phyloP scores from a whole-genome alignment of 164 flowering plant species.

The Aristolochia fimbriata region DNA sequence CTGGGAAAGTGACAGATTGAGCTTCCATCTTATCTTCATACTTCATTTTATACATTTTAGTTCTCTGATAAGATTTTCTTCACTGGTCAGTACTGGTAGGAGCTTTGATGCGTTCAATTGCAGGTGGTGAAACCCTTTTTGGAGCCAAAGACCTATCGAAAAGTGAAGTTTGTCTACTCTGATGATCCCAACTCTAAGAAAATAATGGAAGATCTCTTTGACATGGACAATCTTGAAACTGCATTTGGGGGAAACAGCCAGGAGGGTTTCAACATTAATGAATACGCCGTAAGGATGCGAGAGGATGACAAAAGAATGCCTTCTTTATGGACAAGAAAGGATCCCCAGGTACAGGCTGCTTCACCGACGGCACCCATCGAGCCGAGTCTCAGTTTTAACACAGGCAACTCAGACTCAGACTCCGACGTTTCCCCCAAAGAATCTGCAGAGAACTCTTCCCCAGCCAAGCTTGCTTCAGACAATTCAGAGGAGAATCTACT shows the following conservation, averaged over 20 bases:
- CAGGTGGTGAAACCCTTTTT: conserved; percentile 86
- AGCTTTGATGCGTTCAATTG: conserved; percentile 7
- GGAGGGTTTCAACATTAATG: conserved; percentile 43
- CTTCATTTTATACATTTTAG: background rate
- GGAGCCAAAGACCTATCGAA: conserved; percentile 68
- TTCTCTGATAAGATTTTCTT: background rate
- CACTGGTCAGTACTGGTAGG: background rate
- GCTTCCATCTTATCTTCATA: no score
- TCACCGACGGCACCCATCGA: conserved; percentile 8
- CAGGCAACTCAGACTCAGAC: conserved; percentile 23
- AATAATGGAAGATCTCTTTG: conserved; percentile 69
- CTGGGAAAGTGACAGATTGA: no score
- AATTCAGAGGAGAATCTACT: conserved; percentile 1
- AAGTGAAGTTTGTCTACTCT: conserved; percentile 84
- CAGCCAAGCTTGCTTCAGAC: background rate
- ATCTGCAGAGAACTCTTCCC: conserved; percentile 15
- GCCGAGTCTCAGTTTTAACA: conserved; percentile 11
- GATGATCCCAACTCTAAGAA: conserved; percentile 46
- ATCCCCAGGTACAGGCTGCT: conserved; percentile 9
- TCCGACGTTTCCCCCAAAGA: conserved; percentile 32
- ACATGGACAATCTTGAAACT: conserved; percentile 64
- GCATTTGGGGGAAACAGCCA: conserved; percentile 70
- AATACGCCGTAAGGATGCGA: conserved; percentile 74
- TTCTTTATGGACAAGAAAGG: conserved; percentile 32
- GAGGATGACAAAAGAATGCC: conserved; percentile 68